Evolutionary conservation across 495 filamentous ascomycete genomes (phyloP), one percentile per base, ranked within the genome.

Genomic region (Cryomyces antarcticus): DNA sequence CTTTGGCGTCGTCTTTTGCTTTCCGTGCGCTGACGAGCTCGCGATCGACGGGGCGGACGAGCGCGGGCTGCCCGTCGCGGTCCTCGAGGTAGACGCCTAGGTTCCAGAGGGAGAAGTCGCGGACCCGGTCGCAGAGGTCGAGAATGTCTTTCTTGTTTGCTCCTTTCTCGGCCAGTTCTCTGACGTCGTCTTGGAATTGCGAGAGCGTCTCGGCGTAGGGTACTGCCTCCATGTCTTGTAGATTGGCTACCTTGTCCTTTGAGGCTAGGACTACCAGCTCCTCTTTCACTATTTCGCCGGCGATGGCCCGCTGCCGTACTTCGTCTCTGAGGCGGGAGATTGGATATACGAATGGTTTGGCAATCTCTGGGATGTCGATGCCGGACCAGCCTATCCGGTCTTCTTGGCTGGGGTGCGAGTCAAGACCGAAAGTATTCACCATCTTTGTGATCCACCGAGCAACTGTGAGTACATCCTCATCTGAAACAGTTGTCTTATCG

Each of bases 1-100:
- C 37, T 5, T 28, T 24, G 1, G 40, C 34, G 17, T 66, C 67
- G 27, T 70, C 72, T 56, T 82, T 82, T 50, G 83, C 78, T 41
- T 76, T 71, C 0, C 78, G 71, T 1, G 75, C 74, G n/a, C 79
- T 77, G 31, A 79, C 63, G 30, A 93, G 67, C 41, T 79, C 77
- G 2, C 66, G 66, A 4, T 75, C 78, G 9, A 92, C 69, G n/a
- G 82, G 86, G 42, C 86, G 83, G 48, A 95, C 72, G 1, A 95
- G 64, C 11, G 88, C 83, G 0, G 80, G 77, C 31, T 66, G 66
- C 31, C 67, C 67, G 6, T 80, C 73, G 11, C 82, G 75, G 53
- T 96, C 88, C 52, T 95, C 88, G 7, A 96, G 76, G 48, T 89
- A 86, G 24, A 95, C 74, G 47, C 76, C 82, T 0, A 87, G 63